phyloP scores from a whole-genome alignment of 192 early-diverging fungal species.

The Backusella tarrabulga region DNA sequence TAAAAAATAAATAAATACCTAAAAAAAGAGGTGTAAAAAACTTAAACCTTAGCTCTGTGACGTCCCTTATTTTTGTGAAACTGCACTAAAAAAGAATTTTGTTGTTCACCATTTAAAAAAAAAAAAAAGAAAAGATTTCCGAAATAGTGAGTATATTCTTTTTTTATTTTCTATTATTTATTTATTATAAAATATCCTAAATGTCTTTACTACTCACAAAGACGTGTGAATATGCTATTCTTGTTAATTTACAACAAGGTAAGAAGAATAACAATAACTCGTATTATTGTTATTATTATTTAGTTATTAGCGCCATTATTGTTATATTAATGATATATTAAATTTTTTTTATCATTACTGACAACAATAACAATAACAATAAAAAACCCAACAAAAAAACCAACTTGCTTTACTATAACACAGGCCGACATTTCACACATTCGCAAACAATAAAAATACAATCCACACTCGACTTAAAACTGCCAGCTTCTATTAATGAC shows the following conservation, averaged over 20 bases:
- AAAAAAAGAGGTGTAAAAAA: background rate
- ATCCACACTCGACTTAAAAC: conserved; percentile 23
- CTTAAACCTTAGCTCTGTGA: background rate
- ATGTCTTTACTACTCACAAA: conserved; percentile 37
- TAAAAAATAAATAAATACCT: background rate
- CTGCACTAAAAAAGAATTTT: conserved; percentile 3
- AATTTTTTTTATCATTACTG: background rate
- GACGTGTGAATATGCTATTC: conserved; percentile 38
- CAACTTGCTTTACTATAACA: background rate
- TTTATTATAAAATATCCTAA: conserved; percentile 13
- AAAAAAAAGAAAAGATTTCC: conserved; percentile 1
- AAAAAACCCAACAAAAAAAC: background rate
- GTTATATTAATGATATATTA: background rate
- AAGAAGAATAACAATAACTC: background rate
- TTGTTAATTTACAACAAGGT: conserved; percentile 38
- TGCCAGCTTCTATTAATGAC: conserved; percentile 34
- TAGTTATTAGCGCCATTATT: background rate
- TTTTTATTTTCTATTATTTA: background rate
- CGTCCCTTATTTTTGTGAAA: background rate
- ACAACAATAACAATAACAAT: background rate
- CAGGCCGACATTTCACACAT: conserved; percentile 31
- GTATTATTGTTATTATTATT: background rate
- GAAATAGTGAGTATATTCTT: background rate
- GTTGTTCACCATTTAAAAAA: background rate
- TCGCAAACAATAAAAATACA: conserved; percentile 19